phyloP scores from a whole-genome alignment of 495 filamentous ascomycete genomes.

The Podospora comata region DNA sequence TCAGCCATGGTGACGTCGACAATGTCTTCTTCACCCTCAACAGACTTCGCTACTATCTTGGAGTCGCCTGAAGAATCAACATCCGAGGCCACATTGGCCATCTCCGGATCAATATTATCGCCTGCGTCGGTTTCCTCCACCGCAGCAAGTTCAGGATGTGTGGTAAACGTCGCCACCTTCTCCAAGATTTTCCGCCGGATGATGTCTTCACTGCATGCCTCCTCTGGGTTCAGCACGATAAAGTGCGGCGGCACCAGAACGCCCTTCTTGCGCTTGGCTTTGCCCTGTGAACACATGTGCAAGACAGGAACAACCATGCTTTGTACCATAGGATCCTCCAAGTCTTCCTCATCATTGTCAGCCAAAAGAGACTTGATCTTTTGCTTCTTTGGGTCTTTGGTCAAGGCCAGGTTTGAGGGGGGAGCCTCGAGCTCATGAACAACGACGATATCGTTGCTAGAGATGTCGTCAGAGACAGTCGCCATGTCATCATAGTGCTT shows the following conservation, averaged over 20 bases:
- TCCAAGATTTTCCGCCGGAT: conserved; percentile 52
- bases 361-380: conserved; percentile 43
- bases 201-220: conserved; percentile 47
- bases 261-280: conserved; percentile 14
- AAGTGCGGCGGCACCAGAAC: conserved; percentile 44
- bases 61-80: conserved; percentile 61
- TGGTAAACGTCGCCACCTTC: conserved; percentile 47
- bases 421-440: conserved; percentile 75
- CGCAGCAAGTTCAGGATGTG: conserved; percentile 39
- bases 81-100: conserved; percentile 71
- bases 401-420: conserved; percentile 68
- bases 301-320: conserved; percentile 76
- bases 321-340: conserved; percentile 64
- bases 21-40: conserved; percentile 86
- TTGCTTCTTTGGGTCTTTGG: conserved; percentile 47
- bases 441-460: conserved; percentile 59
- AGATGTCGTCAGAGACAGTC: conserved; percentile 67
- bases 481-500: conserved; percentile 68
- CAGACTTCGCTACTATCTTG: conserved; percentile 68
- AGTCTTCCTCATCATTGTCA: conserved; percentile 57
- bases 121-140: conserved; percentile 47
- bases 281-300: conserved; percentile 48
- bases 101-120: conserved; percentile 63
- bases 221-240: conserved; percentile 48
- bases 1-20: conserved; percentile 88